Evolutionary conservation across 2,329 filamentous ascomycete species (phyloP).

Genomic region (Ascochyta viciae-villosae): DNA sequence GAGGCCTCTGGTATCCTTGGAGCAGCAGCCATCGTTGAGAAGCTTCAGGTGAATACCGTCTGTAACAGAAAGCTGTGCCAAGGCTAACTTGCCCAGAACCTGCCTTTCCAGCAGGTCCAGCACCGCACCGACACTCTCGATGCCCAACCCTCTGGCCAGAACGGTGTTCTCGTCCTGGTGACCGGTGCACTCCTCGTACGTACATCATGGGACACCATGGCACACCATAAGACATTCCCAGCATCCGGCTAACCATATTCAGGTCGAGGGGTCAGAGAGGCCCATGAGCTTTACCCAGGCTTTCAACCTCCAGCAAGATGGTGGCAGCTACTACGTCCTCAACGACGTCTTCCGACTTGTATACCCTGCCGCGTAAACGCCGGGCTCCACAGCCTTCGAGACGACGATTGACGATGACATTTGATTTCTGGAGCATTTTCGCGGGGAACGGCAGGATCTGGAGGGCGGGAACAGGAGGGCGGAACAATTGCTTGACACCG

Average conservation of each 20-base stretch:
- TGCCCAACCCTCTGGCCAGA: conserved; percentile 75
- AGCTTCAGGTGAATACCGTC: conserved; percentile 71
- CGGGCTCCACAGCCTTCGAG: conserved; percentile 5
- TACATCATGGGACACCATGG: conserved; percentile 3
- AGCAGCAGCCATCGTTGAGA: conserved; percentile 72
- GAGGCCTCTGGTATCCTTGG: conserved; percentile 75
- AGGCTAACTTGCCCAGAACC: conserved; percentile 59
- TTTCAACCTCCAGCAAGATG: conserved; percentile 84
- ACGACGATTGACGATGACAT: conserved; percentile 17
- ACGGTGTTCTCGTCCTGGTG: conserved; percentile 82
- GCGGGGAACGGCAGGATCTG: conserved; percentile 16
- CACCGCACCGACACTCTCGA: conserved; percentile 81
- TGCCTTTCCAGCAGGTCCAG: conserved; percentile 82
- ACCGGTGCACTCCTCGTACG: conserved; percentile 84
- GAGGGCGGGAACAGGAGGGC: conserved; percentile 8
- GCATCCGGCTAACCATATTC: conserved; percentile 20
- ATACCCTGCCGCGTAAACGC: conserved; percentile 59
- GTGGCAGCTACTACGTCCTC: conserved; percentile 77
- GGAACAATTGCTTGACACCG: conserved; percentile 15
- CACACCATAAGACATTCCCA: not conserved
- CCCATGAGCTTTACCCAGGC: conserved; percentile 91
- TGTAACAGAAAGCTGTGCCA: not conserved
- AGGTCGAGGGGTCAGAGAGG: conserved; percentile 83
- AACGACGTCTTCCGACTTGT: conserved; percentile 97
- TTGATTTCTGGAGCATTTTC: conserved; percentile 24